Percentiles rank a stretch among this genome's conserved stretches.
Evolutionary conservation across 768 basidiomycete genomes (phyloP).

Genomic region (Polyporus arcularius): DNA sequence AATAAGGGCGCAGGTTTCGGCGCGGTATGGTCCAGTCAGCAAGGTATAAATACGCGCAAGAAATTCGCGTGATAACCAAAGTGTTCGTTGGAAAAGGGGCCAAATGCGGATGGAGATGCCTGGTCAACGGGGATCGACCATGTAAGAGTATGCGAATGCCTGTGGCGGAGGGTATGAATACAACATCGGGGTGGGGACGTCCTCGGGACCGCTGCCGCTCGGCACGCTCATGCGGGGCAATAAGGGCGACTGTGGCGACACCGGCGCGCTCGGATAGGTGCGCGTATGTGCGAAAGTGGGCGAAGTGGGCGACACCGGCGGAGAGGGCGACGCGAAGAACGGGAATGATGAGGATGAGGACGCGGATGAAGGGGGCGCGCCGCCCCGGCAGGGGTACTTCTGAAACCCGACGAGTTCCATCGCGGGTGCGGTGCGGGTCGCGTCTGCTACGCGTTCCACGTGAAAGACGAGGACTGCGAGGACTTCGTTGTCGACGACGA

Average conservation of each 20-base stretch:
- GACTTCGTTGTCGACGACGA: constrained; percentile 63
- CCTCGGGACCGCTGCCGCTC: neutral
- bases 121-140: neutral
- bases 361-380: constrained; percentile 22
- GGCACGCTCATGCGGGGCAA: neutral
- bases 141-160: neutral
- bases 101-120: neutral
- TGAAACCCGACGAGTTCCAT: constrained; percentile 60
- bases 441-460: constrained; percentile 54
- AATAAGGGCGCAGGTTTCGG: constrained; percentile 5
- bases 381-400: constrained; percentile 35
- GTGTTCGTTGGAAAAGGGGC: neutral
- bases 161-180: neutral
- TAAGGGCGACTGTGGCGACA: constrained; percentile 13
- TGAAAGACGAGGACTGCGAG: constrained; percentile 69
- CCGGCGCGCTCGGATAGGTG: constrained; percentile 6
- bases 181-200: neutral
- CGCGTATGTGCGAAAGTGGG: constrained; percentile 8
- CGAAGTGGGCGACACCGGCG: constrained; percentile 24
- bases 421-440: constrained; percentile 50
- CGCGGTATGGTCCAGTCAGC: constrained; percentile 12
- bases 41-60: constrained; percentile 16
- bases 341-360: constrained; percentile 21
- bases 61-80: constrained; percentile 6
- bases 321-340: constrained; percentile 27